These are phyloP conservation scores for bread wheat (Triticum aestivum) DNA, from an alignment of 176 grass and related monocot species.

Conservation along the genomic window DNA sequence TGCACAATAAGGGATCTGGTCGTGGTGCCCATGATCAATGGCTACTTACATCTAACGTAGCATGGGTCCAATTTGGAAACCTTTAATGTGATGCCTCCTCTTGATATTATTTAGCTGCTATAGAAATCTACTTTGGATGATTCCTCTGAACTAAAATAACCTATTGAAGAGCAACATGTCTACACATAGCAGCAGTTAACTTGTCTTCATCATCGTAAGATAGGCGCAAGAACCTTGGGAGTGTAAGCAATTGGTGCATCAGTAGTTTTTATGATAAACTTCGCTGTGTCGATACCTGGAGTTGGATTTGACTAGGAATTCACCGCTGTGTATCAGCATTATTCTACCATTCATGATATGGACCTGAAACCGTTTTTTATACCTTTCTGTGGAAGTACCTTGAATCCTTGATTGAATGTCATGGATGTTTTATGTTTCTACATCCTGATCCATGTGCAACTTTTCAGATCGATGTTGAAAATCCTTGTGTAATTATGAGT, in stretches of 20 bases:
- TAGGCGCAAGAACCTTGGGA: not conserved
- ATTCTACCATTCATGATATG: constrained; percentile 5
- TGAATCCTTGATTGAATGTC: constrained; percentile 29
- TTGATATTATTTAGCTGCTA: constrained; percentile 1
- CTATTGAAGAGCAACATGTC: not conserved
- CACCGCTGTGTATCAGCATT: not conserved
- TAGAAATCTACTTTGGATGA: not conserved
- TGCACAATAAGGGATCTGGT: not conserved
- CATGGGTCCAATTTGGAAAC: not conserved
- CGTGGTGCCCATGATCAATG: not conserved
- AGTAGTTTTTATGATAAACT: not conserved
- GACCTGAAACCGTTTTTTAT: not conserved
- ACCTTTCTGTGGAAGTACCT: not conserved
- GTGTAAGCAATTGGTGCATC: not conserved
- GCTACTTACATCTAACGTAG: not conserved
- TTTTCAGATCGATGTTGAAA: constrained; percentile 95
- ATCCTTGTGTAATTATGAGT: constrained; percentile 97
- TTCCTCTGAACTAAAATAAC: not conserved
- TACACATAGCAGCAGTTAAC: not conserved
- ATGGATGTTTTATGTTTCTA: not conserved
- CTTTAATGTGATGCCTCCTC: not conserved
- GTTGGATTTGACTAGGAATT: not conserved
- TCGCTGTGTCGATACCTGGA: not conserved
- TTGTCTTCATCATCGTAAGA: not conserved
- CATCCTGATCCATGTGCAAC: constrained; percentile 26